Evolutionary conservation across 176 grass and related monocot genomes (phyloP).

Genomic region (Puya raimondii): DNA sequence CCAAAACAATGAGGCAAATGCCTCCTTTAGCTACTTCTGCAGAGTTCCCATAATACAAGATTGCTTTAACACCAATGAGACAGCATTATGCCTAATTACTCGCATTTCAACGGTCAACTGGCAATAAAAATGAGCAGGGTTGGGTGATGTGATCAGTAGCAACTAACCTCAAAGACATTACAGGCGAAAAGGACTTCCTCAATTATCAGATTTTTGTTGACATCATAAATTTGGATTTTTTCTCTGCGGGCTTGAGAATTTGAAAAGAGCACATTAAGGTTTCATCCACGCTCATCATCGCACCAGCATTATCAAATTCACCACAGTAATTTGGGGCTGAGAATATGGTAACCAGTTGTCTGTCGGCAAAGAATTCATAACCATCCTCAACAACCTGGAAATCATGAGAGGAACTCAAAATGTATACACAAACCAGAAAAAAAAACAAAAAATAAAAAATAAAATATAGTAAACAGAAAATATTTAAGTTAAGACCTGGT

Average conservation of each 20-base stretch:
- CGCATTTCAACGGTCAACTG: not conserved
- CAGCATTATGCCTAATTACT: not conserved
- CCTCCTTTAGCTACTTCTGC: too few species aligned
- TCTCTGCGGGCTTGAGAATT: conserved; percentile 94
- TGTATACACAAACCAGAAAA: conserved; percentile 10
- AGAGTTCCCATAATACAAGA: not conserved
- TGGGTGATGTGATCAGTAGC: conserved; percentile 1
- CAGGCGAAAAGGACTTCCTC: conserved; percentile 12
- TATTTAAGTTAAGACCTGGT: conserved; percentile 43
- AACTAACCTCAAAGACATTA: conserved; percentile 36
- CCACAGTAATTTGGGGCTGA: conserved; percentile 93
- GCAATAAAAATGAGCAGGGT: not conserved
- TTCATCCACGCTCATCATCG: conserved; percentile 96
- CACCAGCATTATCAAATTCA: conserved; percentile 91
- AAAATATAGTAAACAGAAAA: not conserved
- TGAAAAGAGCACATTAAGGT: conserved; percentile 95
- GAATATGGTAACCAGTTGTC: conserved; percentile 88
- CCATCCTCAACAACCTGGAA: conserved; percentile 92
- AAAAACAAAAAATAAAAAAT: not conserved
- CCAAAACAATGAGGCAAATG: not conserved
- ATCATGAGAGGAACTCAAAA: conserved; percentile 26
- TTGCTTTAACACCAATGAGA: not conserved
- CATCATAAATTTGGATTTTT: conserved; percentile 51
- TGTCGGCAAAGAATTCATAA: conserved; percentile 92
- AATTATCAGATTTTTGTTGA: conserved; percentile 76